Base-by-base conservation (phyloP, 2,329 filamentous ascomycete genomes). In the Beauveria rudraprayagi region DNA sequence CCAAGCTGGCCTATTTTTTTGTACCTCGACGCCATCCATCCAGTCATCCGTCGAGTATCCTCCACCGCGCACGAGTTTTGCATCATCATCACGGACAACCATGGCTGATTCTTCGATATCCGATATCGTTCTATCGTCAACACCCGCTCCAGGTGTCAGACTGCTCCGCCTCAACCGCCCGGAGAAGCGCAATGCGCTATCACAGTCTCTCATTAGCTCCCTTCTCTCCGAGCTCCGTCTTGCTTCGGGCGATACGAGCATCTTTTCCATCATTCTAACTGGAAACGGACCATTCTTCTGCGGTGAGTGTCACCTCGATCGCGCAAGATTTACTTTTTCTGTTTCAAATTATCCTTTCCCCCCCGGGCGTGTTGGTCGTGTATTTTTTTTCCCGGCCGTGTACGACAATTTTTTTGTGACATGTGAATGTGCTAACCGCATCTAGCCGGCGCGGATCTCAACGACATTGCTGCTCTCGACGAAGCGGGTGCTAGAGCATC, bases 121-220 rank as follows among this genome's bases (percentile, higher is more conserved):
- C 16, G n/a, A 30, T 16, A 37, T 63, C 26, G 61, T 70, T 8
- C 61, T 67, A 14, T 64, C 67, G 28, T 67, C 68, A 26, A 65
- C 67, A 19, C 63, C 69, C n/a, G 56, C 58, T n/a, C 64, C 67
- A 14, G 72, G 70, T 28, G 73, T 82, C 14, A 72, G 80, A 9
- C 66, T 81, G 9, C 64, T 83, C 58, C 75, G 76, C 8, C 68
- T 82, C 61, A 80, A 82, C 70, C 76, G 82, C 3, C 81, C 80
- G 1, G 73, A 75, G 37, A 83, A 83, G 67, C 76, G 80, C 64
- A 84, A 85, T 73, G 81, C 82, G n/a, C 76, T 84, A 63, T 82
- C 80, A 3, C 72, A 76, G 61, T 68, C 68, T 51, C 77, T 82
- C 74, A 78, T 81, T 65, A 65, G 69, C 62, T 72, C 80, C 47